Evolutionary conservation across 257 asterid species (phyloP).

Genomic region (Solanum pinnatisectum): DNA sequence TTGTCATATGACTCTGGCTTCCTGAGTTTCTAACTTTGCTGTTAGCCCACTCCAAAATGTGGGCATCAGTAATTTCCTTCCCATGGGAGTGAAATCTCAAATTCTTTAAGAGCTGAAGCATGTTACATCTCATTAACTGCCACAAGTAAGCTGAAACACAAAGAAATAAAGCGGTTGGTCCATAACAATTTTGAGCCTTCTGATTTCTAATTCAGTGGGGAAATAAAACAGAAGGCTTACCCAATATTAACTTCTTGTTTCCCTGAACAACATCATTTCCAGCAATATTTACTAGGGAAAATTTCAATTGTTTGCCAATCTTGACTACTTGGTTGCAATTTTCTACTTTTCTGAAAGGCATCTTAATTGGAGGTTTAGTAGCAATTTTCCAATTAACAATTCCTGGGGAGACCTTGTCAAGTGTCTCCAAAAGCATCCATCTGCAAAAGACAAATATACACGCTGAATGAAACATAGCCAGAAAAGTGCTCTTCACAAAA

Average conservation of each 20-base stretch:
- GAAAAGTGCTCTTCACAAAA: neutral
- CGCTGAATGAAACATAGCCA: neutral
- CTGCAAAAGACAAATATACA: slow-evolving; percentile 26
- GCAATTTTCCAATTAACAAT: slow-evolving; percentile 90
- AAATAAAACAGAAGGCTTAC: slow-evolving; percentile 21
- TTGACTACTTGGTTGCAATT: slow-evolving; percentile 95
- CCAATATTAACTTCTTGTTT: slow-evolving; percentile 81
- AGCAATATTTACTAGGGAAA: slow-evolving; percentile 86
- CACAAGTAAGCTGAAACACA: slow-evolving; percentile 71
- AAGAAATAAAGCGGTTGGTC: slow-evolving; percentile 2
- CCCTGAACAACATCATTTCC: slow-evolving; percentile 96
- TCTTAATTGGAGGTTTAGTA: slow-evolving; percentile 87
- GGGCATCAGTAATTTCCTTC: slow-evolving; percentile 75
- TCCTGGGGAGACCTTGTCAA: slow-evolving; percentile 89
- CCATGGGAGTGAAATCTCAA: slow-evolving; percentile 83
- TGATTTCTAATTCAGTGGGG: neutral
- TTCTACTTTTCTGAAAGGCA: slow-evolving; percentile 94
- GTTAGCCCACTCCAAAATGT: slow-evolving; percentile 89
- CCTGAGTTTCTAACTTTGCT: slow-evolving; percentile 61
- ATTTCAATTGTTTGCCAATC: slow-evolving; percentile 83
- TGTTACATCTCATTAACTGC: slow-evolving; percentile 91
- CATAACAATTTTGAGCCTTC: neutral
- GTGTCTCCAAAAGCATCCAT: slow-evolving; percentile 84
- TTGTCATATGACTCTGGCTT: slow-evolving; percentile 55
- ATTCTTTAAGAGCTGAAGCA: slow-evolving; percentile 81